Base-by-base conservation (phyloP, 1,284 basidiomycete species). In the Apiotrichum laibachii region DNA sequence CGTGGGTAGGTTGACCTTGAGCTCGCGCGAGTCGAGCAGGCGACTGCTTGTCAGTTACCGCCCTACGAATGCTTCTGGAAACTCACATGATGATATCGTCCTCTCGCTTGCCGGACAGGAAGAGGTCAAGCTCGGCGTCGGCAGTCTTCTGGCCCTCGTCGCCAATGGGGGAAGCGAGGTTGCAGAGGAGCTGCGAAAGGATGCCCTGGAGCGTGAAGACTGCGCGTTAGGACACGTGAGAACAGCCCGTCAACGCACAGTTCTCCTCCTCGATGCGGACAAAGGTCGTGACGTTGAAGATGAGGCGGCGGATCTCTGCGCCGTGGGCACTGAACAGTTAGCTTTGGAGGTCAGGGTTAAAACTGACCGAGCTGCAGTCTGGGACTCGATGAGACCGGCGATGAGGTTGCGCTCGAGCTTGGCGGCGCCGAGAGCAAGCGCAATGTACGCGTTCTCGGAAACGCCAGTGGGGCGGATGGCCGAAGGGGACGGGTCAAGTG, bases 11-110 rank as follows among this genome's bases (percentile, higher is more conserved):
- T 87, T 80, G 6, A 85, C 86, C 35, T 81, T 81, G 46, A 79
- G 64, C 71, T 92, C 89, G 44, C 83, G 82, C 33, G 86, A 88
- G 48, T 83, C 81, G 21, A 92, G 79, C 22, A 91, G 79, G 35
- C 90, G 88, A 68, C 90, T 92, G 71, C 15, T 2, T 2, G 53
- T 55, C 45, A 65, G 57, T 39, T 57, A 4, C 2, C n/a, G n/a
- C n/a, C n/a, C n/a, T n/a, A n/a, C 11, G n/a, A 18, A 12, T 8
- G 13, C 39, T 9, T 16, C 15, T n/a, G 9, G 13, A 15, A 1
- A 63, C 85, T 70, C 74, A 92, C 91, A 88, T 82, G 57, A 93
- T 76, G 13, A 93, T 80, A 47, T 86, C 73, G 56, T 72, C 69
- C 44, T 75, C 71, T 12, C 77, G 61, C 2, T 53, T 45, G 13